A percentile compares a stretch with the other conserved stretches of the same genome.
These are phyloP conservation scores for Talaromyces albobiverticillius DNA, from an alignment of 2,329 filamentous ascomycete species.

Conservation along the genomic window DNA sequence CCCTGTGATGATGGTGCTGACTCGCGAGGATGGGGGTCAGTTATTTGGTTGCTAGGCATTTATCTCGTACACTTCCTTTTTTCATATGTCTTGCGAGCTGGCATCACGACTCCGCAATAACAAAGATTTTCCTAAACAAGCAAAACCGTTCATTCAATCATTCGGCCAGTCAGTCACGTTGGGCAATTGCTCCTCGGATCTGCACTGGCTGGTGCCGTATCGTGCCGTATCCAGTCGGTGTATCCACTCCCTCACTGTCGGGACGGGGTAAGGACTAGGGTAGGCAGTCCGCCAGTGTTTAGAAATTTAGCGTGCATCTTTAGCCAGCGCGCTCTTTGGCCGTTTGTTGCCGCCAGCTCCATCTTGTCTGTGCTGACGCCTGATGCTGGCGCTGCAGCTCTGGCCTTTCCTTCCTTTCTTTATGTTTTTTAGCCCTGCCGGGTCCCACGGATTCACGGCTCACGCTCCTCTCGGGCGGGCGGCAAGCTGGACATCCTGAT, in stretches of 20 bases:
- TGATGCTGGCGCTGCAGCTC: constrained; percentile 5
- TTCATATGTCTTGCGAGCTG: too few relatives aligned
- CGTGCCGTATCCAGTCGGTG: not conserved
- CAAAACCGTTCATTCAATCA: too few relatives aligned
- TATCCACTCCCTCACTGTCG: not conserved
- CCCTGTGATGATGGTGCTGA: not conserved
- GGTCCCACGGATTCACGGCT: not conserved
- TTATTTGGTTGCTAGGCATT: too few relatives aligned
- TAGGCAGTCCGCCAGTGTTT: constrained; percentile 3
- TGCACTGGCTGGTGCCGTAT: not conserved
- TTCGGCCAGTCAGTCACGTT: too few relatives aligned
- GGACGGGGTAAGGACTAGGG: constrained; percentile 7
- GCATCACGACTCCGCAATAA: too few relatives aligned
- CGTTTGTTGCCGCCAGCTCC: constrained; percentile 34
- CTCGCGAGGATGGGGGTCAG: too few relatives aligned
- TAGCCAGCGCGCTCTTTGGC: constrained; percentile 18
- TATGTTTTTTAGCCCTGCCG: not conserved
- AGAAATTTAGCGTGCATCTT: constrained; percentile 11
- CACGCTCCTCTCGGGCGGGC: not conserved
- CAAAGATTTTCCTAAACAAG: too few relatives aligned
- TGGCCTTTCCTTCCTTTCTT: not conserved
- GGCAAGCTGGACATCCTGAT: not conserved
- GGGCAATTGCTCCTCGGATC: not conserved
- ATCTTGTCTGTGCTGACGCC: constrained; percentile 26
- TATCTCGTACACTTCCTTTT: too few relatives aligned